Evolutionary conservation across 805 yeast species (phyloP).

Genomic region (Saccharomycopsis capsularis): DNA sequence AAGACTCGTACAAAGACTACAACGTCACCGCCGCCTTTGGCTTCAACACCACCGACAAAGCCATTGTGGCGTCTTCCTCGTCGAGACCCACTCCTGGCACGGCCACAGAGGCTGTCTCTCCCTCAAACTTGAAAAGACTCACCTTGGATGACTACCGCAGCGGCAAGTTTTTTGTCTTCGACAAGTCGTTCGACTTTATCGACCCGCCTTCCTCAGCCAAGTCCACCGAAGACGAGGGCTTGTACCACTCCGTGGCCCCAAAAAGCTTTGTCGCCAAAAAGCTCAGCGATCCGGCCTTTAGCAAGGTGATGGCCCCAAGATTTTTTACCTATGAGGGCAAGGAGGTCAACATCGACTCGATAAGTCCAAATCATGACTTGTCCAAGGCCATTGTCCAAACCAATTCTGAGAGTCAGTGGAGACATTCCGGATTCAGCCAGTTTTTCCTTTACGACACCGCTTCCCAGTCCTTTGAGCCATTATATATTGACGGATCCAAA

Average conservation of each 20-base stretch:
- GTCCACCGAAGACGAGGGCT: constrained; percentile 39
- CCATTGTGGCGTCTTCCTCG: not conserved
- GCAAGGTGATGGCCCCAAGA: constrained; percentile 24
- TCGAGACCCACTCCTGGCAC: constrained; percentile 2
- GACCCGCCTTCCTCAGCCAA: constrained; percentile 24
- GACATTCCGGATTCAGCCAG: constrained; percentile 59
- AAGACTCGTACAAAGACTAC: constrained; percentile 21
- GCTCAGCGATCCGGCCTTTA: constrained; percentile 26
- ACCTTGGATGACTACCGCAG: constrained; percentile 27
- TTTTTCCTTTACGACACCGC: constrained; percentile 57
- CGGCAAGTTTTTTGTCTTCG: constrained; percentile 29
- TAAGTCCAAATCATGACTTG: constrained; percentile 39
- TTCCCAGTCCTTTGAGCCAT: constrained; percentile 29
- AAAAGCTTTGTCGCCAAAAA: constrained; percentile 28
- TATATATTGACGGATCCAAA: constrained; percentile 26
- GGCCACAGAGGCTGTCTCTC: not conserved
- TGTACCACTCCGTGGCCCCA: constrained; percentile 27
- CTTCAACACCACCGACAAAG: not conserved
- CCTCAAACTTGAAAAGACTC: constrained; percentile 22
- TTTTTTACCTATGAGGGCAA: constrained; percentile 38
- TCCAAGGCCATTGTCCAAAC: constrained; percentile 50
- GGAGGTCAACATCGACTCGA: constrained; percentile 33
- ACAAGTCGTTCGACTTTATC: constrained; percentile 23
- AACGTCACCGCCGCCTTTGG: constrained; percentile 12
- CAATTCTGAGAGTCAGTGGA: constrained; percentile 44